Evolutionary conservation across 257 asterid genomes (phyloP), one percentile per base, ranked within the genome.

Genomic region (Pogostemon cablin): DNA sequence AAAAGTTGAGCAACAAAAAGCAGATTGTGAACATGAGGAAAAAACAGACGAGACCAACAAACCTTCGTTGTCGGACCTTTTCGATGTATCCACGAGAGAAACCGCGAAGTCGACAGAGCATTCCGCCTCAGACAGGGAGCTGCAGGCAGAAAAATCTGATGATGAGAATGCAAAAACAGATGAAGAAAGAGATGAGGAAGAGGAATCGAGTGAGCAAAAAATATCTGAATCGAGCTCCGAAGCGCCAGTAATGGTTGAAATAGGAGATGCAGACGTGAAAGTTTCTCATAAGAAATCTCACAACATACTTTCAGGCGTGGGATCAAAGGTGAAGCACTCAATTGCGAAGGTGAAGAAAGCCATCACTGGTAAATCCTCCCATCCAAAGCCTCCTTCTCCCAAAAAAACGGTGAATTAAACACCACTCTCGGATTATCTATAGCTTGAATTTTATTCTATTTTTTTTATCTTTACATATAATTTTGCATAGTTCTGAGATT

Each of bases 251-350:
- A 75, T 81, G 61, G 93, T 87, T 50, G 89, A 86, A 25, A 79
- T 82, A 17, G 85, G 77, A 68, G 91, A 86, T 38, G 80, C 76
- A 34, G 89, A 83, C n/a, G 77, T 65, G 17, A 88, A 84, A 80
- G 82, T 76, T 74, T 52, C 89, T 69, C 88, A 70, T 11, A 92
- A 88, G 77, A 92, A 92, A 82, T 82, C 93, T 54, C 95, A 90
- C 69, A 84, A 78, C 81, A 76, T 92, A 67, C 83, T 92, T 40
- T 88, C 96, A 39, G 96, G 97, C 2, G 96, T 92, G 12, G 95
- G 96, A 67, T 90, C 98, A 6, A 92, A 90, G 65, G 90, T 92
- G 77, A 92, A 92, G 88, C 92, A 87, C 77, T 92, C 98, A 6
- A 86, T 92, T 67, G 88, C 95, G 76, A 92, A 90, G 78, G 98